Evolutionary conservation across 306 rosid species (phyloP).

Genomic region (Senna tora): DNA sequence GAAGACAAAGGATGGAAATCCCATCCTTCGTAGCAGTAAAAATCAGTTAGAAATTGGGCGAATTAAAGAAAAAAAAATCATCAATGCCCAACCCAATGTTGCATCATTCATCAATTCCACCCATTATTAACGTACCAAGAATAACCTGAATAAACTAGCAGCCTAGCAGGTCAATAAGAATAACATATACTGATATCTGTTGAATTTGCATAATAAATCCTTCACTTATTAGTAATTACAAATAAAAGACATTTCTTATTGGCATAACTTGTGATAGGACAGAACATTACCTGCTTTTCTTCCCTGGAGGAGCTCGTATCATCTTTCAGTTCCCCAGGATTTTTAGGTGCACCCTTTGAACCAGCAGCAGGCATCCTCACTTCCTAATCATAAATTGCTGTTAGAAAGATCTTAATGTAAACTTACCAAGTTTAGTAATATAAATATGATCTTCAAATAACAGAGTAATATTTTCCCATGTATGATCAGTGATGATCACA

Average conservation of each 20-base stretch:
- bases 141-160: not conserved
- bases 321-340: constrained; percentile 80
- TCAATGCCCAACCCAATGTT: not conserved
- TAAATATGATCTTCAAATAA: constrained; percentile 8
- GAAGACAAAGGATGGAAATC: constrained; percentile 21
- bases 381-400: constrained; percentile 55
- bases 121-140: not conserved
- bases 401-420: constrained; percentile 31
- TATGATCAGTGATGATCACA: not conserved
- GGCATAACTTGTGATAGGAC: constrained; percentile 7
- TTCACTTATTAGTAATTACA: not conserved
- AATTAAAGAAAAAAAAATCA: not conserved
- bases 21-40: constrained; percentile 20
- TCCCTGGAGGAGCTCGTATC: constrained; percentile 77
- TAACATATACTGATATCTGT: not conserved
- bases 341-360: constrained; percentile 75
- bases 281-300: constrained; percentile 68
- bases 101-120: constrained; percentile 7
- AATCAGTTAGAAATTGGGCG: constrained; percentile 9
- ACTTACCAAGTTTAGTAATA: constrained; percentile 7
- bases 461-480: not conserved
- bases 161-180: not conserved
- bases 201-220: not conserved
- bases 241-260: not conserved
- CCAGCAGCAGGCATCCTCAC: constrained; percentile 98